Evolutionary conservation across 352 stramenopile genomes (phyloP).

Genomic region (Phytophthora parvispora): DNA sequence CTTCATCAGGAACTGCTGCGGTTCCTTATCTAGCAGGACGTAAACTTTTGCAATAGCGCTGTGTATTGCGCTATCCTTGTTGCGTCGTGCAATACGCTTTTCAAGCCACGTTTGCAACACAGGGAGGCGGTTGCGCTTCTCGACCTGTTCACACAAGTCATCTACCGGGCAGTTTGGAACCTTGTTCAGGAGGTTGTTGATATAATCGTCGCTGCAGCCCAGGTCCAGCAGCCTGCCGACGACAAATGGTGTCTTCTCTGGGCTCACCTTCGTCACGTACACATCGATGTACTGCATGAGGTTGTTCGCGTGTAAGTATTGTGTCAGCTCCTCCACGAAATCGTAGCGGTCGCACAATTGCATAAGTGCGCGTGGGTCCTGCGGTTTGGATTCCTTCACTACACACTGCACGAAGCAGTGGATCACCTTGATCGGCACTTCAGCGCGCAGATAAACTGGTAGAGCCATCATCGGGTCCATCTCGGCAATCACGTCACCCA

Average conservation of each 20-base stretch:
- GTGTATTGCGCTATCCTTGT: constrained; percentile 98
- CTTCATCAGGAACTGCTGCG: constrained; percentile 98
- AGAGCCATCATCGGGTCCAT: constrained; percentile 98
- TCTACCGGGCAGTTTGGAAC: constrained; percentile 95
- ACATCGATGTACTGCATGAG: constrained; percentile 99
- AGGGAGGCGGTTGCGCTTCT: constrained; percentile 98
- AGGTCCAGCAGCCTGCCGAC: constrained; percentile 98
- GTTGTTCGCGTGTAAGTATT: constrained; percentile 99
- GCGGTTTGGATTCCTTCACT: constrained; percentile 98
- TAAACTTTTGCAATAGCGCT: constrained; percentile 99
- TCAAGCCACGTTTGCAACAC: constrained; percentile 99
- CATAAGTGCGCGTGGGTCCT: constrained; percentile 98
- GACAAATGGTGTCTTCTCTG: constrained; percentile 98
- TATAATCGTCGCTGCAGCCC: constrained; percentile 99
- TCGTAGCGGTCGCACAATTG: constrained; percentile 99
- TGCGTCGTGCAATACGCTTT: constrained; percentile 97
- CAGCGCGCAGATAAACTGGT: constrained; percentile 96
- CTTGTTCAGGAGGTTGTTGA: constrained; percentile 98
- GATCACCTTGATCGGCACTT: constrained; percentile 98
- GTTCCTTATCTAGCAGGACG: constrained; percentile 98
- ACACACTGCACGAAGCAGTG: constrained; percentile 99
- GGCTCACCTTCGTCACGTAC: constrained; percentile 98
- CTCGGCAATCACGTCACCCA: constrained; percentile 96
- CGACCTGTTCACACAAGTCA: constrained; percentile 98
- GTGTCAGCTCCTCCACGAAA: constrained; percentile 99